Percentiles rank a stretch among this genome's conserved stretches.
Evolutionary conservation across 2,329 filamentous ascomycete genomes (phyloP).

Genomic region (Fusarium aywerte): DNA sequence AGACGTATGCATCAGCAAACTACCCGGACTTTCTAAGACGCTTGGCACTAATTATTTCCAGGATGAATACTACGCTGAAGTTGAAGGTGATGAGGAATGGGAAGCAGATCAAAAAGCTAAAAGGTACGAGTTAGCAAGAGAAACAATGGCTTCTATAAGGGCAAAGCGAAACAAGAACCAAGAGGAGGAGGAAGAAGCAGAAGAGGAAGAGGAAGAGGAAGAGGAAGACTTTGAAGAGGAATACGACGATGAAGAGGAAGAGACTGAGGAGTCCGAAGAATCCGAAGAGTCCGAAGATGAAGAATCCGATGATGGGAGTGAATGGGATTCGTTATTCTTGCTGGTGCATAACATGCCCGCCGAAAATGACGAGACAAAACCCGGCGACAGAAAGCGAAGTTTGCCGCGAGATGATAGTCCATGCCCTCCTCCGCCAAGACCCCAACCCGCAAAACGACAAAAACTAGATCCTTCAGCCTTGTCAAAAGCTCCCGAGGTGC

Average conservation of each 20-base stretch:
- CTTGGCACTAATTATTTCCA: conserved; percentile 22
- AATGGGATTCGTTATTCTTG: conserved; percentile 18
- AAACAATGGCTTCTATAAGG: background rate
- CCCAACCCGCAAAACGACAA: background rate
- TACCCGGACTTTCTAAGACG: background rate
- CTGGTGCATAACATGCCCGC: conserved; percentile 11
- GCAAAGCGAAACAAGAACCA: background rate
- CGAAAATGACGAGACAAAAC: conserved; percentile 18
- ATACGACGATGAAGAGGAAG: conserved; percentile 23
- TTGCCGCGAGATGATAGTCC: conserved; percentile 24
- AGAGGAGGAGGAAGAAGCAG: background rate
- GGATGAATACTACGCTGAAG: conserved; percentile 35
- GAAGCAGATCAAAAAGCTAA: background rate
- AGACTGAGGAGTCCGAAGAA: conserved; percentile 1
- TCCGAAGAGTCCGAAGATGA: conserved; percentile 8
- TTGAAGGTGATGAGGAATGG: background rate
- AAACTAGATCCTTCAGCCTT: background rate
- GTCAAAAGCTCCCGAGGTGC: background rate
- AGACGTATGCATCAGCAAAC: conserved; percentile 18
- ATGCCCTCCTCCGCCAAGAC: background rate
- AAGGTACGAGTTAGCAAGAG: background rate
- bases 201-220: background rate
- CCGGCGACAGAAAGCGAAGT: conserved; percentile 23
- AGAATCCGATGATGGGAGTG: conserved; percentile 8
- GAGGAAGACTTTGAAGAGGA: conserved; percentile 7